Base-by-base conservation (phyloP, 176 grass and related monocot species). In the Metroxylon sagu region DNA sequence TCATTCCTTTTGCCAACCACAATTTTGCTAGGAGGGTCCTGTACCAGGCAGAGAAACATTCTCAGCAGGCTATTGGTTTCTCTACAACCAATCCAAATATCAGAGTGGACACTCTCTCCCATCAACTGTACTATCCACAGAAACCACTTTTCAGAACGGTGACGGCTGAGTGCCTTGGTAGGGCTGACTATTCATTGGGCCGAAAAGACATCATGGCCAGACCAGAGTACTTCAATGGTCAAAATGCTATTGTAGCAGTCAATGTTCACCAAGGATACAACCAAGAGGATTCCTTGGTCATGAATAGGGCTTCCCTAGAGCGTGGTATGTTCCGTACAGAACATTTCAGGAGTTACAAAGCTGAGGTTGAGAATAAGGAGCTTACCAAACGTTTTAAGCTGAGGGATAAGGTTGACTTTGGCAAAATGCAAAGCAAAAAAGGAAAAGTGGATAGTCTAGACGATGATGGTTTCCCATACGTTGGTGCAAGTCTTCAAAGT, bases 251-350 rank as follows among this genome's bases (percentile, higher is more conserved):
- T 66, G 92, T 97, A 12, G 87, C 87, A 5, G 87, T 97, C 19
- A 97, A 97, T 67, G 80, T 97, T 81, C 87, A 97, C 78, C 87
- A 91, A 74, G 92, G 87, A 16, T 97, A 80, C 80, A 97, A 97
- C 65, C 87, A 97, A 76, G 92, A 97, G 83, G 84, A 97, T 79
- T 97, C 92, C 15, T 72, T 97, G 25, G 84, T 97, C 75, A 85
- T 97, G 92, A 97, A 97, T 79, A 90, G 66, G 60, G 70, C 92
- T 70, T 97, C 92, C 59, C 68, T 97, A 61, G 93, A 97, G 56
- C 75, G 93, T 16, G 87, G 93, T 53, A 97, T 97, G 93, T 97
- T 88, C 61, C 77, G 81, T 52, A 97, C 81, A 18, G 87, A 91
- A 62, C 93, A 91, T 57, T 64, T 91, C 7, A 77, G 84, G 73